Base-by-base conservation (phyloP, 257 asterid species). In the Solanum rostratum region DNA sequence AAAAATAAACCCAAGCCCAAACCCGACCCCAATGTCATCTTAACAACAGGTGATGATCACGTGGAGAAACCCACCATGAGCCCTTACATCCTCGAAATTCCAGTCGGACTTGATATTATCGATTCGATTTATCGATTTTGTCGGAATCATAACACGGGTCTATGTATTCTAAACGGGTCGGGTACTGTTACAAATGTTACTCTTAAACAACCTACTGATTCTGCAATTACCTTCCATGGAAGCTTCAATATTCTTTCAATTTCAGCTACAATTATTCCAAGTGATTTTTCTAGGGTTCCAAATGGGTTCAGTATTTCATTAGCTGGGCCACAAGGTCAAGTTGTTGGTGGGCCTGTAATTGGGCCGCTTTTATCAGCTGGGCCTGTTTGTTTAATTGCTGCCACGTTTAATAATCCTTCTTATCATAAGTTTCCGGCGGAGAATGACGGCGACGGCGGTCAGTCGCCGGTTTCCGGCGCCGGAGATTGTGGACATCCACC, bases 241-340 rank as follows among this genome's bases (percentile, higher is more conserved):
- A 88, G 88, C 2, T 95, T 95, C 90, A 96, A 91, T 22, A 88
- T 95, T 29, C 83, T 95, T 0, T 92, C 98, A 2, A 89, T 95
- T 83, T 91, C 96, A 39, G 97, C 97, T 39, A 93, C 97, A 14
- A 22, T 74, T 74, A 30, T 74, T 46, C n/a, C n/a, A 8, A 62
- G 39, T 68, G 22, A 37, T 37, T 60, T 29, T 16, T 65, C 57
- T 19, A 74, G 78, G 19, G 27, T 84, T 7, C 85, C 80, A 5
- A 86, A 85, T 43, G 92, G 89, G n/a, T 95, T 95, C 86, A 88
- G 92, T 2, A 87, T 95, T 0, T 88, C 94, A 0, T 71, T 93
- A 4, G 94, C 95, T 24, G 98, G 97, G 0, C 97, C 98, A 7
- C 97, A 92, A 79, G 98, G 97, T n/a, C 97, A 92, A 82, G 93